Conservation (phyloP, 2,329 filamentous ascomycete species). For the Pseudomassariella vexata region DNA sequence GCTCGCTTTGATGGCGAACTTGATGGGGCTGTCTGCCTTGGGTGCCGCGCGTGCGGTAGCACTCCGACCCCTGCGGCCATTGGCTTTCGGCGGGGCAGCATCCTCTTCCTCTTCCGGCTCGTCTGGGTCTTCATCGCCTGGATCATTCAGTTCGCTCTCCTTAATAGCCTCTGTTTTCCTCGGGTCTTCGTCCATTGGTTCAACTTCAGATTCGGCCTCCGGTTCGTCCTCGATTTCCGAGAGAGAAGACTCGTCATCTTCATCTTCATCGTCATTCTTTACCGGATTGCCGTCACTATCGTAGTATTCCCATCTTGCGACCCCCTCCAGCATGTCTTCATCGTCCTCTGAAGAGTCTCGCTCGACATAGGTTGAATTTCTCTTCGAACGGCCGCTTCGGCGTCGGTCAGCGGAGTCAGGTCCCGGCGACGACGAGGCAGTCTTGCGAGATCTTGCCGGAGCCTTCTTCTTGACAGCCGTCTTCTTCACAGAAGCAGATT, state of each 20-base stretch:
- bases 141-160: slow-evolving; percentile 7
- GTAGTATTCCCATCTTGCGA: slow-evolving; percentile 52
- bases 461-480: slow-evolving; percentile 19
- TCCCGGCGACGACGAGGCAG: slow-evolving; percentile 23
- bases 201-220: slow-evolving; percentile 4
- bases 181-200: slow-evolving; percentile 11
- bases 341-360: slow-evolving; percentile 53
- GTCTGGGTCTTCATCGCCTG: slow-evolving; percentile 12
- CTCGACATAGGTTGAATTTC: slow-evolving; percentile 46
- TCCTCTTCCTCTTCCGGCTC: slow-evolving; percentile 15
- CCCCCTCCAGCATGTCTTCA: slow-evolving; percentile 56
- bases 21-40: not conserved
- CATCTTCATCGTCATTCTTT: slow-evolving; percentile 18
- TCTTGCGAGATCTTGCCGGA: slow-evolving; percentile 20
- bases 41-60: slow-evolving; percentile 1
- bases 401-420: slow-evolving; percentile 41
- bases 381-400: slow-evolving; percentile 48
- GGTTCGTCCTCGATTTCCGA: slow-evolving; percentile 21
- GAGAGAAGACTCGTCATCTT: slow-evolving; percentile 11
- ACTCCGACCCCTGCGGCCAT: slow-evolving; percentile 18
- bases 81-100: slow-evolving; percentile 14
- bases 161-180: slow-evolving; percentile 3
- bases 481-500: slow-evolving; percentile 21
- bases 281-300: slow-evolving; percentile 28
- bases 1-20: not conserved